A percentile compares a stretch with the other conserved stretches of the same genome.
Evolutionary conservation across 2,329 filamentous ascomycete species (phyloP).

Genomic region (Cercospora zeina): DNA sequence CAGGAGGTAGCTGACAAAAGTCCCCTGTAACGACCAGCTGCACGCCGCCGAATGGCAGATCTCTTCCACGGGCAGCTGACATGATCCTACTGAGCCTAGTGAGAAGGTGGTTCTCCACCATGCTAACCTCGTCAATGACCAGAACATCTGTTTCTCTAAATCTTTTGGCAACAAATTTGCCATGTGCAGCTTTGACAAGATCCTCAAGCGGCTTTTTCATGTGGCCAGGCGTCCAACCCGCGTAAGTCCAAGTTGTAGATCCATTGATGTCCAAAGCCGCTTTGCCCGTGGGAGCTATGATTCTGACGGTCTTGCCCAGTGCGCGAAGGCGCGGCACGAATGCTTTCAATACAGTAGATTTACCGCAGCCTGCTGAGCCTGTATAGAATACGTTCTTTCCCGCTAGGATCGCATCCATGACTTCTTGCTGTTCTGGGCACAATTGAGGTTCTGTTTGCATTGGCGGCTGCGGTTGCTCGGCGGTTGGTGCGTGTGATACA

Average conservation of each 20-base stretch:
- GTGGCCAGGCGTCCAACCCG: conserved; percentile 55
- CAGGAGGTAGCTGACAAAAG: conserved; percentile 62
- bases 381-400: conserved; percentile 65
- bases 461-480: not conserved
- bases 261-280: conserved; percentile 61
- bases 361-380: conserved; percentile 62
- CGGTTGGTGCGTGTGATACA: not conserved
- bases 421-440: conserved; percentile 26
- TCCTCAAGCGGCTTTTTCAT: conserved; percentile 47
- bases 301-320: conserved; percentile 46
- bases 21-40: conserved; percentile 54
- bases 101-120: conserved; percentile 60
- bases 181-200: conserved; percentile 35
- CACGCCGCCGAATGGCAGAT: conserved; percentile 34
- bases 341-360: conserved; percentile 57
- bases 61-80: conserved; percentile 17
- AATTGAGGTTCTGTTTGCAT: conserved; percentile 18
- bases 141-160: conserved; percentile 55
- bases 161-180: conserved; percentile 42
- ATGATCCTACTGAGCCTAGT: conserved; percentile 46
- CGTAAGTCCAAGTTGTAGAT: conserved; percentile 58
- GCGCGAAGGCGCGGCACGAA: conserved; percentile 47
- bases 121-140: conserved; percentile 66
- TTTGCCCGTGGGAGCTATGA: conserved; percentile 61
- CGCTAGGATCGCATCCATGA: conserved; percentile 26